Evolutionary conservation across 371 early-diverging fungal species (phyloP), one percentile per base, ranked within the genome.

Genomic region (Mucor velutinosus): DNA sequence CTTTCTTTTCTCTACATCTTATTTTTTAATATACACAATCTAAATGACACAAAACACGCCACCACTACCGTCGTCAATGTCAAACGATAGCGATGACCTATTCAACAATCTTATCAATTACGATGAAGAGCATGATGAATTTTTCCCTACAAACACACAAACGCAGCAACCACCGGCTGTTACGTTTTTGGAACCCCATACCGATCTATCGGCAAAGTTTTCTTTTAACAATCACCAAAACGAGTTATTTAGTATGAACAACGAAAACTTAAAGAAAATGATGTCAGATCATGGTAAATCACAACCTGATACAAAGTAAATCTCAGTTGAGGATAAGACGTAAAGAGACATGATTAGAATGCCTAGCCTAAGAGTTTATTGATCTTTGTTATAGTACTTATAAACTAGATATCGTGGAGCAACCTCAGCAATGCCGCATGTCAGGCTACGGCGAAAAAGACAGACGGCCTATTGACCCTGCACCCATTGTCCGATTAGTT

Each of bases 371-470:
- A 4, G 23, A 25, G 25, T 25, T 61, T 61, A 51, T 14, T 53
- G 14, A 29, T 58, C 15, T 51, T 25, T 51, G 6, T 29, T 15
- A 11, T 64, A 74, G 74, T 43, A 61, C 41, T 4, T 74, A 74
- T 49, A 30, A 45, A 27, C 57, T 76, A 11, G 45, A 35, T 21
- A 80, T 89, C 61, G 78, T 84, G 23, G 90, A 92, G 69, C 86
- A 90, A 59, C 92, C 93, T n/a, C 62, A 82, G 25, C 79, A 89
- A 25, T 90, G 90, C 61, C 81, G 92, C 19, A 84, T 88, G 78
- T 89, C 89, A 51, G 90, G 91, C 1, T 87, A 86, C 62, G 86
- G 88, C 39, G 91, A 87, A 19, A 91, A 89, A 64, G 93, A 91
- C 73, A 73, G 91, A 32, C 73, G 93, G 32, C 90, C 92, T 6